Conservation (phyloP, 306 rosid genomes). For the Fagus sylvatica region DNA sequence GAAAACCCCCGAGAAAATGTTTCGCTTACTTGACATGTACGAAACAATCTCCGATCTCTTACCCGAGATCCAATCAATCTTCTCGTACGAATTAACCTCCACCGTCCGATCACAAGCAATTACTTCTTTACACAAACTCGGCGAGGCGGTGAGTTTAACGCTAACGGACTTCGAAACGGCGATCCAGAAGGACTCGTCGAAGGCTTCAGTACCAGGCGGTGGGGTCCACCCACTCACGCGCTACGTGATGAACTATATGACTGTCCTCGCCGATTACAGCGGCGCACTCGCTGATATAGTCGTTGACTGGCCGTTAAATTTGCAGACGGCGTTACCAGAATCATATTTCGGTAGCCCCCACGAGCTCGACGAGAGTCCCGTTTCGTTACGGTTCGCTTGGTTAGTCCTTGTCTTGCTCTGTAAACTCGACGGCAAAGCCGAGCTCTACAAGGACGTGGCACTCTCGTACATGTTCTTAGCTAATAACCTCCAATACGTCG, state of each 20-base stretch:
- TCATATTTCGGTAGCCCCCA: slow-evolving; percentile 43
- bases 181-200: slow-evolving; percentile 63
- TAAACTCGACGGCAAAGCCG: slow-evolving; percentile 72
- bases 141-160: slow-evolving; percentile 21
- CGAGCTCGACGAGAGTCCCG: neutral
- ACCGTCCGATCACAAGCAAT: slow-evolving; percentile 46
- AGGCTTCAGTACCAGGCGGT: slow-evolving; percentile 63
- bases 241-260: slow-evolving; percentile 80
- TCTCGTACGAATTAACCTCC: slow-evolving; percentile 63
- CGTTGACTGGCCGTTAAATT: slow-evolving; percentile 51
- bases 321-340: slow-evolving; percentile 60
- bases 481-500: slow-evolving; percentile 87
- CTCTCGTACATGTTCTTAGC: slow-evolving; percentile 83
- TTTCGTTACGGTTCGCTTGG: slow-evolving; percentile 63
- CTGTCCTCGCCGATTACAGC: slow-evolving; percentile 62
- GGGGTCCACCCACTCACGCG: slow-evolving; percentile 92
- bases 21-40: slow-evolving; percentile 63
- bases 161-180: neutral
- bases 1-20: slow-evolving; percentile 77
- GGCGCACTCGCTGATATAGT: slow-evolving; percentile 51
- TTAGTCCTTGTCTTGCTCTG: slow-evolving; percentile 70
- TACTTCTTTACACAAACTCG: slow-evolving; percentile 42
- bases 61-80: slow-evolving; percentile 65
- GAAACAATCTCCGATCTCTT: slow-evolving; percentile 51
- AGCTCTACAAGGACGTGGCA: slow-evolving; percentile 66